These are phyloP conservation scores for Salpingoeca rosetta DNA, from an alignment of 78 protist species.

Conservation along the genomic window DNA sequence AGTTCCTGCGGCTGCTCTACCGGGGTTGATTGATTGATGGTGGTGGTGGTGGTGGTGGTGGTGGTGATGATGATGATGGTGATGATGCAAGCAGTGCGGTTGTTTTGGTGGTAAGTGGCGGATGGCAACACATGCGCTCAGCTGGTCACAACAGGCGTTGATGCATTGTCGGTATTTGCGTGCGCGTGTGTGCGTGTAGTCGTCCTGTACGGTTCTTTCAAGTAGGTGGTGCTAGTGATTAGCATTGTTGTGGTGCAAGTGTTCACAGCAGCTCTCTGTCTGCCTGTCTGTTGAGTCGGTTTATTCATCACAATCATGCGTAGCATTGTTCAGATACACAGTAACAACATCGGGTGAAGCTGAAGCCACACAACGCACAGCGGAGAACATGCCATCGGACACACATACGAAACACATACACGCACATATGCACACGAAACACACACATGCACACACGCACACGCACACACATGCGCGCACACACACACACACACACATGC, in stretches of 20 bases:
- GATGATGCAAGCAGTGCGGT: neutral
- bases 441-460: constrained; percentile 35
- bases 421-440: constrained; percentile 29
- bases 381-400: neutral
- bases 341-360: too few species aligned
- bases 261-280: neutral
- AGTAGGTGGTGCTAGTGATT: neutral
- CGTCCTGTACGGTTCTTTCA: neutral
- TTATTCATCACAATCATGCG: too few species aligned
- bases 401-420: constrained; percentile 30
- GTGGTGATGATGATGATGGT: neutral
- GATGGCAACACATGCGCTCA: neutral
- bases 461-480: too few species aligned
- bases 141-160: neutral
- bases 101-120: neutral
- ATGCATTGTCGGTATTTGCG: neutral
- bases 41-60: neutral
- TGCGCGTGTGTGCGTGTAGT: neutral
- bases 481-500: too few species aligned
- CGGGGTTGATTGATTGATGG: neutral
- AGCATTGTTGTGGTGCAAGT: neutral
- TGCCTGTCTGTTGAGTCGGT: neutral
- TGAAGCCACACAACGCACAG: neutral
- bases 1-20: constrained; percentile 52
- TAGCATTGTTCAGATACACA: too few species aligned